Evolutionary conservation across 2,329 filamentous ascomycete genomes (phyloP).

Genomic region (Clarireedia sp.): DNA sequence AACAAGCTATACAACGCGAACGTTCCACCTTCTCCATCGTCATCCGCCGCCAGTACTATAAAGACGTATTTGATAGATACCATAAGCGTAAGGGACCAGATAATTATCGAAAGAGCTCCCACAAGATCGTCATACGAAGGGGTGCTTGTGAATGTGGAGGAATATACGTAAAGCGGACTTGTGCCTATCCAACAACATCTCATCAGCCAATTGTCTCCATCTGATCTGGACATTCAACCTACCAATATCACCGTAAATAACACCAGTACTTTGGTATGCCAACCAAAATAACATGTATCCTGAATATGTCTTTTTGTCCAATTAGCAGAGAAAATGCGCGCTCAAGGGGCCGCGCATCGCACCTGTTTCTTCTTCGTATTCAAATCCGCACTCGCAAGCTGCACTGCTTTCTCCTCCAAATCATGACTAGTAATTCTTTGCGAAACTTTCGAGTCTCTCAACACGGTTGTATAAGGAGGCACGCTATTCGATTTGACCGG

Average conservation of each 20-base stretch:
- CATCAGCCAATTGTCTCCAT: no score
- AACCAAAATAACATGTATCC: constrained; percentile 35
- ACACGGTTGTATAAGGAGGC: not conserved
- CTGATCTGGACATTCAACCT: constrained; percentile 24
- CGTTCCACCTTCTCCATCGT: constrained; percentile 64
- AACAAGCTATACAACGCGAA: constrained; percentile 61
- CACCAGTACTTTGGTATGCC: constrained; percentile 56
- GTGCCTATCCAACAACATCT: constrained; percentile 21
- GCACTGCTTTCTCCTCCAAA: constrained; percentile 19
- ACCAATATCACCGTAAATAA: constrained; percentile 65
- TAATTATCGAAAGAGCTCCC: constrained; percentile 58
- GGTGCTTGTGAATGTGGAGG: constrained; percentile 53
- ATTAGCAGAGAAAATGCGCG: not conserved
- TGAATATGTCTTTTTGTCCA: constrained; percentile 15
- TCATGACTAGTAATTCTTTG: constrained; percentile 17
- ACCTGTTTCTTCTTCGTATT: constrained; percentile 28
- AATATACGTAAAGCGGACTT: constrained; percentile 63
- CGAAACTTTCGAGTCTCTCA: constrained; percentile 11
- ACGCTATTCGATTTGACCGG: constrained; percentile 13
- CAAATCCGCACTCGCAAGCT: constrained; percentile 23
- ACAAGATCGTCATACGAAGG: constrained; percentile 52
- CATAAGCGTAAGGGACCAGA: constrained; percentile 62
- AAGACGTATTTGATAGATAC: constrained; percentile 63
- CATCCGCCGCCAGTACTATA: constrained; percentile 58
- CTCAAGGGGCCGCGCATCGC: not conserved